Percentiles rank a stretch among this genome's conserved stretches.
Evolutionary conservation across 2,329 filamentous ascomycete species (phyloP).

Genomic region (Taxawa tesnikishii): DNA sequence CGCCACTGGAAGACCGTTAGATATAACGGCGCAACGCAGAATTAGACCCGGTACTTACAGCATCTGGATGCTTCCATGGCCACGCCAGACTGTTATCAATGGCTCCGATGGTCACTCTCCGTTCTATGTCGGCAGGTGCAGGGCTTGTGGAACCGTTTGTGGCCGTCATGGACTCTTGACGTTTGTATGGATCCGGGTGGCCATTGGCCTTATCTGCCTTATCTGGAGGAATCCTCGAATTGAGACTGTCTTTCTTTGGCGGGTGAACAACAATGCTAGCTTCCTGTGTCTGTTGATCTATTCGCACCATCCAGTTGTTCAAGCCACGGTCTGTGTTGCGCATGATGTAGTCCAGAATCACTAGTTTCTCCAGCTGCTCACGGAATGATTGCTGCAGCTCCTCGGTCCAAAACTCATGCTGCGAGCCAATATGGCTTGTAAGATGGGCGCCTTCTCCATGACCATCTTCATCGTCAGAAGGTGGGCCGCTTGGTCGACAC

Average conservation of each 20-base stretch:
- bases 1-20: conserved; percentile 34
- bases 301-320: conserved; percentile 99
- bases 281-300: conserved; percentile 72
- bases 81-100: conserved; percentile 98
- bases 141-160: conserved; percentile 27
- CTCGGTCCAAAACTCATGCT: conserved; percentile 72
- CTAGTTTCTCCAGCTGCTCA: conserved; percentile 91
- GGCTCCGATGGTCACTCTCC: conserved; percentile 54
- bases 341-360: conserved; percentile 98
- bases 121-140: neutral
- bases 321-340: conserved; percentile 91
- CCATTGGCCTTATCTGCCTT: conserved; percentile 22
- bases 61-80: conserved; percentile 98
- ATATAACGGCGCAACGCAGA: conserved; percentile 20
- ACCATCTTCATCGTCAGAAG: conserved; percentile 40
- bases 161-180: conserved; percentile 76
- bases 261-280: conserved; percentile 82
- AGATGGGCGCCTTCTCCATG: conserved; percentile 17
- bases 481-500: conserved; percentile 54
- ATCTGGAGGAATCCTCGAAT: conserved; percentile 11
- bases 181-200: conserved; percentile 18
- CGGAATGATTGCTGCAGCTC: conserved; percentile 79
- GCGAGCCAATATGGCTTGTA: conserved; percentile 12
- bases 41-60: conserved; percentile 44
- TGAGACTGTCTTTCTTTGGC: conserved; percentile 43